phyloP scores from a whole-genome alignment of 345 rosid species.

The Hypericum perforatum region DNA sequence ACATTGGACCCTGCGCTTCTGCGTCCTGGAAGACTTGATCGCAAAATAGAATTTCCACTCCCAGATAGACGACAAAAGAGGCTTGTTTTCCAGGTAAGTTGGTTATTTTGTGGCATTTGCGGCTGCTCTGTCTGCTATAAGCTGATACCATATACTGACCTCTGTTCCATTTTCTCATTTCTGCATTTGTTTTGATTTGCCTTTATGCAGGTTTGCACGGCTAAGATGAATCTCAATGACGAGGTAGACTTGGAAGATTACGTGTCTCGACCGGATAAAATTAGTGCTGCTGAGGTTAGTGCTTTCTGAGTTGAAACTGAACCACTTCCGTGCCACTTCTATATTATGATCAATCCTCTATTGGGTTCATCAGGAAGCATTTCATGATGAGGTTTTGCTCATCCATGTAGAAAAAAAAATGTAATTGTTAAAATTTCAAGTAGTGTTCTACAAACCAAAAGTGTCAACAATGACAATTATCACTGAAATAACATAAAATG shows the following conservation, averaged over 20 bases:
- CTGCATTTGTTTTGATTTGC: not conserved
- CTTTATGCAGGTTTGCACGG: conserved; percentile 76
- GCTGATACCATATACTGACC: not conserved
- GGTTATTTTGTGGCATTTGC: not conserved
- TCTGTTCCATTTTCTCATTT: not conserved
- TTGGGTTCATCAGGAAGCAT: too few relatives aligned
- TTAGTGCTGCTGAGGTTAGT: conserved; percentile 99
- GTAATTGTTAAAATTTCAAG: too few relatives aligned
- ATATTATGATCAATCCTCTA: too few relatives aligned
- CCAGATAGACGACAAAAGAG: conserved; percentile 99
- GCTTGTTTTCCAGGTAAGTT: conserved; percentile 84
- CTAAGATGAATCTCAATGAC: conserved; percentile 92
- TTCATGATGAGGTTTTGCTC: too few relatives aligned
- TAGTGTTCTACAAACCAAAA: too few relatives aligned
- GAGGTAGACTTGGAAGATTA: conserved; percentile 99
- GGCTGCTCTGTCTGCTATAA: not conserved
- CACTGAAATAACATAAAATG: too few relatives aligned
- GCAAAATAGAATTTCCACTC: conserved; percentile 89
- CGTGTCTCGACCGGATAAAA: conserved; percentile 96
- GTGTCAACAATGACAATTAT: too few relatives aligned
- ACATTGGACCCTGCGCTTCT: conserved; percentile 96
- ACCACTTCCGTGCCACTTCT: too few relatives aligned
- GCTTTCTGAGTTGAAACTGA: not conserved
- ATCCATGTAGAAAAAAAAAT: too few relatives aligned
- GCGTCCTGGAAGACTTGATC: conserved; percentile 95